A percentile compares a stretch with the other conserved stretches of the same genome.
Conservation (phyloP, 2,329 filamentous ascomycete genomes). For the Niveomyces coronatus region DNA sequence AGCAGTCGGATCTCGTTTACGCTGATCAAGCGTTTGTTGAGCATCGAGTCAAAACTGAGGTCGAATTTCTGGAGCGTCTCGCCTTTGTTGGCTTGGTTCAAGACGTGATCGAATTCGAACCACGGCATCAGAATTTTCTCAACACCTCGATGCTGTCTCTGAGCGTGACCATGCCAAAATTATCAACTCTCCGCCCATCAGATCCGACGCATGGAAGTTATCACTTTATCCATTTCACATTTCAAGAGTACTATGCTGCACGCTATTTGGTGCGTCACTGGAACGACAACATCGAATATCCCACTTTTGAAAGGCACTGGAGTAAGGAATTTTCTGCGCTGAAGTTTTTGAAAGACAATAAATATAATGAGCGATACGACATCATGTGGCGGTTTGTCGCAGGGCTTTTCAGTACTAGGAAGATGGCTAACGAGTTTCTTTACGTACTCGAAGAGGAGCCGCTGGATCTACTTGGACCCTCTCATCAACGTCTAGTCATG, state of each 20-base stretch:
- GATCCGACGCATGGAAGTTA: slow-evolving; percentile 19
- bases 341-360: slow-evolving; percentile 23
- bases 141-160: slow-evolving; percentile 9
- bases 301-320: slow-evolving; percentile 9
- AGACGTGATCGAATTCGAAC: slow-evolving; percentile 23
- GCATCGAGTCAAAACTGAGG: slow-evolving; percentile 11
- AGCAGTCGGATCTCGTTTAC: slow-evolving; percentile 9
- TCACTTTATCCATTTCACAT: slow-evolving; percentile 32
- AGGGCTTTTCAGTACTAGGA: slow-evolving; percentile 21
- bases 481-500: slow-evolving; percentile 27
- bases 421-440: background rate
- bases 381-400: slow-evolving; percentile 32
- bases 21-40: background rate
- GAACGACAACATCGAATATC: slow-evolving; percentile 10
- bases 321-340: slow-evolving; percentile 6
- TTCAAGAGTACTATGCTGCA: slow-evolving; percentile 31
- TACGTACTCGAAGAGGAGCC: slow-evolving; percentile 20
- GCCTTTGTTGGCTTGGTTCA: slow-evolving; percentile 26
- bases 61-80: slow-evolving; percentile 19
- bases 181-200: slow-evolving; percentile 29
- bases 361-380: slow-evolving; percentile 28
- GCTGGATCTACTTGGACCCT: slow-evolving; percentile 24
- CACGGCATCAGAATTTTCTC: slow-evolving; percentile 13
- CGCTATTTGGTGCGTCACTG: slow-evolving; percentile 25
- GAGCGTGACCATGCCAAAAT: slow-evolving; percentile 11